Percentiles rank a stretch among this genome's conserved stretches.
Conservation (phyloP, 257 asterid genomes). For the Solanum gandarillasii region DNA sequence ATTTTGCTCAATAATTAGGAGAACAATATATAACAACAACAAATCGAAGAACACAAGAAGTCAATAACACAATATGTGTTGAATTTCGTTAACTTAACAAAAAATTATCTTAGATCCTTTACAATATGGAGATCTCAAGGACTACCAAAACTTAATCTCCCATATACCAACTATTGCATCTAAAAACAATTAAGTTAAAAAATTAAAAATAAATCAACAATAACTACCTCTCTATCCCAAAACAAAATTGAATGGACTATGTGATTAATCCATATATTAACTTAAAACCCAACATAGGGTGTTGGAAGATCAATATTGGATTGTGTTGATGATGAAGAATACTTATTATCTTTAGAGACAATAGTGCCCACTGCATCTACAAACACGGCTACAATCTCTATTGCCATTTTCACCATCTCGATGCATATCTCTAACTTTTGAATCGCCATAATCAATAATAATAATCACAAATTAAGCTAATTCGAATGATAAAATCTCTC, state of each 20-base stretch:
- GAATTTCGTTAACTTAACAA: neutral
- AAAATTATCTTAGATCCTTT: neutral
- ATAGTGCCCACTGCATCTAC: neutral
- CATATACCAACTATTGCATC: neutral
- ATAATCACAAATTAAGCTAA: neutral
- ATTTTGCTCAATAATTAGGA: neutral
- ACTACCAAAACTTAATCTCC: neutral
- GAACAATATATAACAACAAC: neutral
- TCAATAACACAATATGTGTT: neutral
- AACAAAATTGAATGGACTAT: neutral
- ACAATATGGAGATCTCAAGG: neutral
- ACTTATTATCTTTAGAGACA: neutral
- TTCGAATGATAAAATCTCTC: neutral
- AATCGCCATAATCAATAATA: neutral
- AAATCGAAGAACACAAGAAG: neutral
- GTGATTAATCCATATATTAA: neutral
- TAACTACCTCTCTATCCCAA: neutral
- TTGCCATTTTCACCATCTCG: neutral
- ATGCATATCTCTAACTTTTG: neutral
- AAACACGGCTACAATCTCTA: neutral
- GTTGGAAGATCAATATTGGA: neutral
- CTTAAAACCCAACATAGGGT: neutral
- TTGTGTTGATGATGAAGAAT: neutral
- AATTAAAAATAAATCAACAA: neutral
- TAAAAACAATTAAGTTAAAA: neutral